These are phyloP conservation scores for Colletotrichum abscissum DNA, from an alignment of 2,329 filamentous ascomycete genomes.

Conservation along the genomic window DNA sequence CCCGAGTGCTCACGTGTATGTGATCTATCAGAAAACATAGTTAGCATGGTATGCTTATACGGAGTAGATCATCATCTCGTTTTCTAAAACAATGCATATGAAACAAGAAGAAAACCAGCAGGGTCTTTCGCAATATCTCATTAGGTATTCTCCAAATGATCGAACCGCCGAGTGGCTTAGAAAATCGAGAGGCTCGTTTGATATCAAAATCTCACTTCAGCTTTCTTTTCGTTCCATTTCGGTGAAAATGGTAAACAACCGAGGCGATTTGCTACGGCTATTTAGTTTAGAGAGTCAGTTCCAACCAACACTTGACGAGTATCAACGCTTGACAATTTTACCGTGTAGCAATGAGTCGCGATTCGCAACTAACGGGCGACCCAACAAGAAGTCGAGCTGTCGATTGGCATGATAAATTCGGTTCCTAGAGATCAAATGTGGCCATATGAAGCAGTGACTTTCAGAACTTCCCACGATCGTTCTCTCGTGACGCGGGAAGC, in stretches of 20 bases:
- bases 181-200: neutral
- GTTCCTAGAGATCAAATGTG: neutral
- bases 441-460: neutral
- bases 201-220: neutral
- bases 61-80: neutral
- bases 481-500: neutral
- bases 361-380: neutral
- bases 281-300: neutral
- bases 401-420: neutral
- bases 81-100: neutral
- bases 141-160: neutral
- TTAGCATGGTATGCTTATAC: neutral
- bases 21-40: neutral
- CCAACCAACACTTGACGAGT: too few relatives aligned
- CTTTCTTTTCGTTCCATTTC: neutral
- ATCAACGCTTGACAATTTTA: neutral
- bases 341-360: neutral
- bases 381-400: neutral
- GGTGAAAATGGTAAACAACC: neutral
- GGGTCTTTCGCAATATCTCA: neutral
- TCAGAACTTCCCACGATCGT: neutral
- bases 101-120: neutral
- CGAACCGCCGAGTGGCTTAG: neutral
- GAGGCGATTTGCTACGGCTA: neutral
- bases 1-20: neutral